Evolutionary conservation across 2,329 filamentous ascomycete genomes (phyloP), one percentile per base, ranked within the genome.

Genomic region (Boeremia exigua): DNA sequence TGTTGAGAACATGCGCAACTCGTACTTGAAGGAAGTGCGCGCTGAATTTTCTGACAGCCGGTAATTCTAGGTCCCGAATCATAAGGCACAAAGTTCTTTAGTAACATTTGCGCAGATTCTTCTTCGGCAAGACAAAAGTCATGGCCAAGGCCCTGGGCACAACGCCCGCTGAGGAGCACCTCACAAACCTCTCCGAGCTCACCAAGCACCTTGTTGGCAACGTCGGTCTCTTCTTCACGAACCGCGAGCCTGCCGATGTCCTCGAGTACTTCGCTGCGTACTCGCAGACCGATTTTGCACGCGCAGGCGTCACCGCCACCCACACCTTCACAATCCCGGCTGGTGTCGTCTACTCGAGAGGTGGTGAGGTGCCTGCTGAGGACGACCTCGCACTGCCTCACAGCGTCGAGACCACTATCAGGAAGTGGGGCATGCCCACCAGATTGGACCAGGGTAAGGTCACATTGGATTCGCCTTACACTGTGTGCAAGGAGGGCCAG

Each of bases 121-220:
- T 98, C 86, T 98, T 97, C 79, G 95, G 94, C 80, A 99, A 98
- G 82, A 98, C 94, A 57, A 98, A 98, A 81, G 93, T 99, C 77
- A 98, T 98, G 92, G 88, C 91, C 69, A 94, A 95, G 79, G 93
- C 95, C 54, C 89, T 99, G 25, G 95, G 95, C 73, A 85, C 85
- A 62, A 88, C 83, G 49, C 83, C 87, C 65, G 89, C 90, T 71
- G 89, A 91, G 70, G 91, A 93, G 79, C 85, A 90, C 78, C 90
- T 91, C 66, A 86, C 90, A 39, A 91, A 91, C 73, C 86, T 95
- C 69, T 82, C 91, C 74, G 79, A 80, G 60, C 86, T 97, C 55
- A 80, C 84, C 17, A 80, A 81, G 40, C 85, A 91, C 81, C 82
- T 98, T 47, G 79, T 83, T 65, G 95, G 95, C 71, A 89, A 90